phyloP scores from a whole-genome alignment of 2,329 filamentous ascomycete species.

The Colletotrichum somersetense region DNA sequence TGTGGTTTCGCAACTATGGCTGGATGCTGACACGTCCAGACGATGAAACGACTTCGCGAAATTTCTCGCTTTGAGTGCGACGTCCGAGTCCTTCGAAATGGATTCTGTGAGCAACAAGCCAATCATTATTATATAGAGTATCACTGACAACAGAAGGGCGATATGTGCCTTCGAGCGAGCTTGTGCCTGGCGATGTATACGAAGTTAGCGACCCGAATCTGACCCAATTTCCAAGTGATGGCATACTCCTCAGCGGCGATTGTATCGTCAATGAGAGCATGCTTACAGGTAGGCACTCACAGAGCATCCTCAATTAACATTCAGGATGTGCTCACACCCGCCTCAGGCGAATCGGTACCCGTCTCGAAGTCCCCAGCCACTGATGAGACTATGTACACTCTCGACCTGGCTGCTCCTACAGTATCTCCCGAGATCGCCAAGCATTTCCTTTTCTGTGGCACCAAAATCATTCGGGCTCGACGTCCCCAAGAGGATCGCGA shows the following conservation, averaged over 20 bases:
- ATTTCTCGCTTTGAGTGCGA: constrained; percentile 97
- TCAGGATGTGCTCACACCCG: constrained; percentile 15
- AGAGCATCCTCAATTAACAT: neutral
- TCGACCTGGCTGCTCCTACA: constrained; percentile 85
- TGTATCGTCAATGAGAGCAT: constrained; percentile 99
- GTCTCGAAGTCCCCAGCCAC: constrained; percentile 91
- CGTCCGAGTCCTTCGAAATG: constrained; percentile 90
- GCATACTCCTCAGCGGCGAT: constrained; percentile 89
- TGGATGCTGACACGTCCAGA: constrained; percentile 59
- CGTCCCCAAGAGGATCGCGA: constrained; percentile 87
- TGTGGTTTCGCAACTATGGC: neutral
- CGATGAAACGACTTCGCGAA: constrained; percentile 89
- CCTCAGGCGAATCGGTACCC: constrained; percentile 87
- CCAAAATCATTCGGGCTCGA: constrained; percentile 91
- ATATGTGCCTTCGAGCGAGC: constrained; percentile 84
- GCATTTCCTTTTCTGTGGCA: constrained; percentile 94
- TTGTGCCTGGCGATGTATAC: constrained; percentile 96
- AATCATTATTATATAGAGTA: neutral
- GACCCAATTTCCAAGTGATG: constrained; percentile 90
- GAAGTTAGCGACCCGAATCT: constrained; percentile 95
- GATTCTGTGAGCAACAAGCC: constrained; percentile 78
- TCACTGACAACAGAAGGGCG: constrained; percentile 65
- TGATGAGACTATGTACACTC: constrained; percentile 79
- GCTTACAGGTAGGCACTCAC: constrained; percentile 73
- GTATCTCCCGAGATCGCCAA: constrained; percentile 86